These are phyloP conservation scores for Fusarium miscanthi DNA, from an alignment of 2,329 filamentous ascomycete species.

Conservation along the genomic window DNA sequence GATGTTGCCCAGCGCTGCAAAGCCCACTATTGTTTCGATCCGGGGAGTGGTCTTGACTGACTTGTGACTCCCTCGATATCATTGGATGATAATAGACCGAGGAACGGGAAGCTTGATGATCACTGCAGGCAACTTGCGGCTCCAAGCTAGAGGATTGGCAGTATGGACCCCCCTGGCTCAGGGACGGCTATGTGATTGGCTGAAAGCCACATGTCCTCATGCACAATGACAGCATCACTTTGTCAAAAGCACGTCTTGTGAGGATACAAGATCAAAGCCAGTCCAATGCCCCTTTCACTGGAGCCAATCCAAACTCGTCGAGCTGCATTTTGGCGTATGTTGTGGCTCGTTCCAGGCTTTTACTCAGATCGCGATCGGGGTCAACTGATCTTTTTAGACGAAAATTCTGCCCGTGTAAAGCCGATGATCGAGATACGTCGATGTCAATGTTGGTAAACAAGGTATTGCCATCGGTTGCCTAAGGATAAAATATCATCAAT, in stretches of 20 bases:
- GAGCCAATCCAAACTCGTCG: slow-evolving; percentile 30
- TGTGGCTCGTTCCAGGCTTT: slow-evolving; percentile 24
- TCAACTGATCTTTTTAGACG: slow-evolving; percentile 23
- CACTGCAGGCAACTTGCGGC: slow-evolving; percentile 31
- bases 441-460: slow-evolving; percentile 24
- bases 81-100: slow-evolving; percentile 23
- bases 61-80: not conserved
- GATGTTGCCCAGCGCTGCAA: slow-evolving; percentile 11
- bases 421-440: slow-evolving; percentile 37
- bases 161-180: slow-evolving; percentile 11
- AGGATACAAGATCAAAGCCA: slow-evolving; percentile 11
- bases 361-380: slow-evolving; percentile 35
- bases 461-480: slow-evolving; percentile 8
- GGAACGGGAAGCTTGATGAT: slow-evolving; percentile 36
- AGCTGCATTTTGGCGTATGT: slow-evolving; percentile 23
- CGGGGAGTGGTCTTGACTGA: slow-evolving; percentile 1
- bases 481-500: slow-evolving; percentile 6
- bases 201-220: not conserved
- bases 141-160: slow-evolving; percentile 10
- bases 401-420: slow-evolving; percentile 15
- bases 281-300: slow-evolving; percentile 9
- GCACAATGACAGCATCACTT: slow-evolving; percentile 44
- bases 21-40: slow-evolving; percentile 25
- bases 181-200: slow-evolving; percentile 30
- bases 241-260: slow-evolving; percentile 13